These are phyloP conservation scores for Ambrosiella cleistominuta DNA, from an alignment of 2,329 filamentous ascomycete genomes.

Conservation along the genomic window DNA sequence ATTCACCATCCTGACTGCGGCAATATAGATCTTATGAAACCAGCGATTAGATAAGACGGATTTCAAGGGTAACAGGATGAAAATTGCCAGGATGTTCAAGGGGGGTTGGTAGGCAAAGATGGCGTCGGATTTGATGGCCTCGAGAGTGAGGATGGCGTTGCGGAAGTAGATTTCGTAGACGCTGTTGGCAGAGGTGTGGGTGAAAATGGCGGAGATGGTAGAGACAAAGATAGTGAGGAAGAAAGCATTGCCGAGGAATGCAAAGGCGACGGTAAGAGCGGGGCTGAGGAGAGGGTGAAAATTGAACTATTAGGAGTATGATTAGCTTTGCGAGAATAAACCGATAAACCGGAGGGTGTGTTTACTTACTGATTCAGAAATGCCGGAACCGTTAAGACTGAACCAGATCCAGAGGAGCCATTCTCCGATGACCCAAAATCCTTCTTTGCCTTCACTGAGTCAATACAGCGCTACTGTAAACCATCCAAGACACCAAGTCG, in stretches of 20 bases:
- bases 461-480: conserved; percentile 66
- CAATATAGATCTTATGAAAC: conserved; percentile 83
- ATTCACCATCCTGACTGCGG: conserved; percentile 56
- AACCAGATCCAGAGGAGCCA: conserved; percentile 96
- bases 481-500: conserved; percentile 68
- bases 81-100: conserved; percentile 63
- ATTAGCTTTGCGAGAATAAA: background rate
- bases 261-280: conserved; percentile 63
- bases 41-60: conserved; percentile 62
- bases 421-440: conserved; percentile 43
- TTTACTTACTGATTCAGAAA: conserved; percentile 33
- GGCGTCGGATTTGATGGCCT: conserved; percentile 71
- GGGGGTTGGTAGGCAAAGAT: conserved; percentile 70
- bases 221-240: conserved; percentile 82
- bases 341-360: too few relatives aligned
- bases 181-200: conserved; percentile 57
- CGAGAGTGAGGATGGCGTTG: conserved; percentile 62
- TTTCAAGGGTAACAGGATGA: conserved; percentile 59
- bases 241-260: conserved; percentile 71
- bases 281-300: conserved; percentile 71
- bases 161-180: conserved; percentile 74
- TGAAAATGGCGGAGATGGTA: conserved; percentile 72
- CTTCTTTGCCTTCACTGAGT: conserved; percentile 48
- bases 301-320: conserved; percentile 37
- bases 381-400: conserved; percentile 56